Evolutionary conservation across 345 rosid genomes (phyloP), one percentile per base, ranked within the genome.

Genomic region (Gossypium stocksii): DNA sequence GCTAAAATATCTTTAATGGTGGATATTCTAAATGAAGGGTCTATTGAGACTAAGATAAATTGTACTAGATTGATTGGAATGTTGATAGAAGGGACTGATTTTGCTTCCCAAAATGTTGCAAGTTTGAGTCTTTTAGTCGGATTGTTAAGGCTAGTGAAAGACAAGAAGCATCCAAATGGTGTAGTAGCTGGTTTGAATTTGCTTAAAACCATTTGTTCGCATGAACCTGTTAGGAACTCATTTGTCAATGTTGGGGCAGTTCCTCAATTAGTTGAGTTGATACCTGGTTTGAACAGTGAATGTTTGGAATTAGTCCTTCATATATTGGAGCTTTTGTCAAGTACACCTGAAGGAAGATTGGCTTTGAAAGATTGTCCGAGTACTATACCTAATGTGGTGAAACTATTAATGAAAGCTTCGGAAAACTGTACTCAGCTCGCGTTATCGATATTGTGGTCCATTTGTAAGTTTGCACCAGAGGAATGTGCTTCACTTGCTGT

Each of bases 381-480:
- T 58, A 85, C 88, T 3, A 88, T 89, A 64, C 88, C 89, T 0
- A 81, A 83, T 66, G 74, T 84, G 19, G 91, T 88, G 9, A 84
- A 71, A 74, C 63, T 86, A 48, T 66, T 89, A 70, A 88, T 89
- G 90, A 84, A 85, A 46, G 85, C 83, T 17, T 85, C 94, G 0
- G 94, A 89, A 78, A 88, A 73, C 12, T 88, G 91, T 74, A 89
- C 88, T 27, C 85, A 82, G 67, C 80, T 89, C 68, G 88, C 86
- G 52, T 88, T 89, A 0, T 63, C 67, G 17, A 63, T 27, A 91
- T 86, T 64, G 81, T 29, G 11, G 19, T 19, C 22, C 67, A 15
- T 63, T 34, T 63, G 67, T 46, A 63, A 63, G 46, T 63, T 41
- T 63, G 67, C 67, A 16, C 44, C 67, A 3, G 44, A 63, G 20